Conservation (phyloP, 495 filamentous ascomycete species). For the Neurospora pannonica region DNA sequence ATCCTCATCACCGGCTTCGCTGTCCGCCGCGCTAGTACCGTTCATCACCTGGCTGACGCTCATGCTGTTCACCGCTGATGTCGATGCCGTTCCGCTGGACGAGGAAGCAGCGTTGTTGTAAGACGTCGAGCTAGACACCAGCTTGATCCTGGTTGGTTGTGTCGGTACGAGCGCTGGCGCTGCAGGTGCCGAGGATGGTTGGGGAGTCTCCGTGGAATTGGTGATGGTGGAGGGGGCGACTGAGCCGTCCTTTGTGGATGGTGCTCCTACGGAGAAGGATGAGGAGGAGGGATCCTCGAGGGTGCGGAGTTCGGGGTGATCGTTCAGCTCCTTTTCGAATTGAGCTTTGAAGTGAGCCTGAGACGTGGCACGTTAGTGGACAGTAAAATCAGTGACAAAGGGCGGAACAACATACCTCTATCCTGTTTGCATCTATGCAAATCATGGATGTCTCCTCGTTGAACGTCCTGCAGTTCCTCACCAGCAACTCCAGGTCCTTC, state of each 20-base stretch:
- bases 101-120: background rate
- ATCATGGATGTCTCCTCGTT: conserved; percentile 91
- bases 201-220: conserved; percentile 48
- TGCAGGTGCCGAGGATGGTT: conserved; percentile 31
- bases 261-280: conserved; percentile 1
- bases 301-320: conserved; percentile 63
- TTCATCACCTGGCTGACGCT: conserved; percentile 35
- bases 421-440: conserved; percentile 83
- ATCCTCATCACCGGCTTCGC: conserved; percentile 31
- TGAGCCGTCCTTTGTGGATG: conserved; percentile 50
- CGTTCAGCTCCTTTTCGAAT: conserved; percentile 59
- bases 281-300: conserved; percentile 42
- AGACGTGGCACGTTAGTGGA: conserved; percentile 18
- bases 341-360: conserved; percentile 59
- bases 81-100: background rate
- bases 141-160: conserved; percentile 41
- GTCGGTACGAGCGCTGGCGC: conserved; percentile 11
- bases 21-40: conserved; percentile 28
- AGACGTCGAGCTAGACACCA: conserved; percentile 46
- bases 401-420: conserved; percentile 55
- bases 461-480: conserved; percentile 84
- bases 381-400: background rate
- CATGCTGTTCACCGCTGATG: conserved; percentile 18
- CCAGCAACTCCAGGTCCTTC: conserved; percentile 72
- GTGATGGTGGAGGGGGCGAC: conserved; percentile 55